Conservation (phyloP, 495 filamentous ascomycete species). For the Podospora comata region DNA sequence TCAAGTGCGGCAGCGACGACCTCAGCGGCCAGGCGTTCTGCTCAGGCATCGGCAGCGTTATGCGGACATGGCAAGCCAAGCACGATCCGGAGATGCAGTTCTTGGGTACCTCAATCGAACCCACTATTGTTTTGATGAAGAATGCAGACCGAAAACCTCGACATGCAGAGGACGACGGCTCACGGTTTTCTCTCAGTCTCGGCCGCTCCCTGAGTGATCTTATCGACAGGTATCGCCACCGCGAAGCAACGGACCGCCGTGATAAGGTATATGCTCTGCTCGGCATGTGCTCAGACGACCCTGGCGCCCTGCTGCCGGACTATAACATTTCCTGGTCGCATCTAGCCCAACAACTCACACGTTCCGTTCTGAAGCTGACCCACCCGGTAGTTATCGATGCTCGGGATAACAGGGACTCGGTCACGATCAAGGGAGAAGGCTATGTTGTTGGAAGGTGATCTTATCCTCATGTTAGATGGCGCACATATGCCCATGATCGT, state of each 20-base stretch:
- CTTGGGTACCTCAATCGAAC: not conserved
- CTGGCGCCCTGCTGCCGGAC: not conserved
- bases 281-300: not conserved
- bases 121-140: not conserved
- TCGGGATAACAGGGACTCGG: not conserved
- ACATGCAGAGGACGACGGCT: not conserved
- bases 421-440: not conserved
- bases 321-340: not conserved
- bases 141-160: not conserved
- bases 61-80: not conserved
- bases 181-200: not conserved
- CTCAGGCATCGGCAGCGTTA: not conserved
- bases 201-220: not conserved
- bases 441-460: not conserved
- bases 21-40: not conserved
- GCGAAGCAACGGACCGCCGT: not conserved
- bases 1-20: not conserved
- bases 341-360: not conserved
- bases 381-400: not conserved
- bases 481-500: no score
- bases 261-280: not conserved
- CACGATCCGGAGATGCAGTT: not conserved
- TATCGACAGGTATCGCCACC: not conserved
- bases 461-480: no score
- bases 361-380: not conserved